phyloP scores from a whole-genome alignment of 345 rosid genomes.

The Gossypium turneri region DNA sequence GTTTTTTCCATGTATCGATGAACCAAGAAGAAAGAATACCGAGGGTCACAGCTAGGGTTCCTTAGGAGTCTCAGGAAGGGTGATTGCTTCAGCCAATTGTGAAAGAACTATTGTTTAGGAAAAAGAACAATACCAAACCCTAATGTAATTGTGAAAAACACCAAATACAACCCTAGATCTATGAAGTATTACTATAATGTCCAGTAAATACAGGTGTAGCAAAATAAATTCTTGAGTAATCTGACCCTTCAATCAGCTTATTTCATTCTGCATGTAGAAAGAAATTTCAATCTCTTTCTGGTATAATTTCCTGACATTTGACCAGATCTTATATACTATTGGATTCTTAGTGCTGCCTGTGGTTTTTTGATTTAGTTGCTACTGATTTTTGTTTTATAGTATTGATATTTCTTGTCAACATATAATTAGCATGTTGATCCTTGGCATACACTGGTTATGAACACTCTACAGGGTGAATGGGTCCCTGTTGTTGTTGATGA shows the following conservation, averaged over 20 bases:
- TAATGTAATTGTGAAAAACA: background rate
- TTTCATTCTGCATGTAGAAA: background rate
- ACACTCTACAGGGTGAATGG: constrained; percentile 87
- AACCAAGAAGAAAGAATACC: too few relatives aligned
- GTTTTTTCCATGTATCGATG: background rate
- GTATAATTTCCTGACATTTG: background rate
- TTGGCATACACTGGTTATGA: constrained; percentile 11
- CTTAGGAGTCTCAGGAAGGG: background rate
- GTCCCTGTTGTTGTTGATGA: constrained; percentile 99
- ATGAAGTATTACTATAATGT: background rate
- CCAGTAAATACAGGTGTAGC: background rate
- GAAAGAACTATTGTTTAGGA: background rate
- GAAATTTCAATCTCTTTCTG: background rate
- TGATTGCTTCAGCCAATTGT: background rate
- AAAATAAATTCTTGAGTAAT: background rate
- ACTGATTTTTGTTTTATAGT: background rate
- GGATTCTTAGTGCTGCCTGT: background rate
- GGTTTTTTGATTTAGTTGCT: background rate
- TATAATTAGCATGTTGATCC: constrained; percentile 3
- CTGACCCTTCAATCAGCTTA: background rate
- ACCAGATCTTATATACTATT: background rate
- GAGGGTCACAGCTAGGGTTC: background rate
- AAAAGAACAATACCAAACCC: background rate
- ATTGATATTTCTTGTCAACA: background rate
- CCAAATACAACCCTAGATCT: background rate